Evolutionary conservation across 225 moss, liverwort and hornwort species (phyloP).

Genomic region (Straminergon stramineum): DNA sequence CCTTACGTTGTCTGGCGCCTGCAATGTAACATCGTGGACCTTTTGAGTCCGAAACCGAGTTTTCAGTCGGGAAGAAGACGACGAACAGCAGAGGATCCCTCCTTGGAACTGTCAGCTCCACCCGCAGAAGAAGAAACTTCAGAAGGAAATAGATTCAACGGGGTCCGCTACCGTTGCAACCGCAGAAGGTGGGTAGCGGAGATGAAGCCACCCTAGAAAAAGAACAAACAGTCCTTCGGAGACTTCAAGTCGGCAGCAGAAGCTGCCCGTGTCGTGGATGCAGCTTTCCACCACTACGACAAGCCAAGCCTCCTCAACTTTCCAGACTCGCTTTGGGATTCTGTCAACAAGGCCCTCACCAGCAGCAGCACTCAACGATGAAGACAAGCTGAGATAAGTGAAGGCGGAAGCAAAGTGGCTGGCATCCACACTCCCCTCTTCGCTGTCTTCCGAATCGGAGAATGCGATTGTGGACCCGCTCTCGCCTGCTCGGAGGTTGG

Average conservation of each 20-base stretch:
- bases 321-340: background rate
- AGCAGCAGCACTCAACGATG: background rate
- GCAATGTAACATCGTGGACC: conserved; percentile 13
- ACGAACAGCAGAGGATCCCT: background rate
- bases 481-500: background rate
- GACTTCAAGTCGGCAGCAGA: background rate
- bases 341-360: background rate
- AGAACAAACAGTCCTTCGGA: background rate
- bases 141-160: background rate
- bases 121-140: background rate
- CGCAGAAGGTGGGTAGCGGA: background rate
- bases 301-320: background rate
- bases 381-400: background rate
- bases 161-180: background rate
- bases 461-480: background rate
- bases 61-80: background rate
- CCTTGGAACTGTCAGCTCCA: background rate
- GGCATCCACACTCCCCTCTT: background rate
- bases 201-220: background rate
- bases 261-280: conserved; percentile 5
- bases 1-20: conserved; percentile 9
- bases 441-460: background rate
- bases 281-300: background rate
- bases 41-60: background rate
- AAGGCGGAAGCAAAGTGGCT: background rate